Base-by-base conservation (phyloP, 1,139 yeast species). In the Yamadazyma dendronema region DNA sequence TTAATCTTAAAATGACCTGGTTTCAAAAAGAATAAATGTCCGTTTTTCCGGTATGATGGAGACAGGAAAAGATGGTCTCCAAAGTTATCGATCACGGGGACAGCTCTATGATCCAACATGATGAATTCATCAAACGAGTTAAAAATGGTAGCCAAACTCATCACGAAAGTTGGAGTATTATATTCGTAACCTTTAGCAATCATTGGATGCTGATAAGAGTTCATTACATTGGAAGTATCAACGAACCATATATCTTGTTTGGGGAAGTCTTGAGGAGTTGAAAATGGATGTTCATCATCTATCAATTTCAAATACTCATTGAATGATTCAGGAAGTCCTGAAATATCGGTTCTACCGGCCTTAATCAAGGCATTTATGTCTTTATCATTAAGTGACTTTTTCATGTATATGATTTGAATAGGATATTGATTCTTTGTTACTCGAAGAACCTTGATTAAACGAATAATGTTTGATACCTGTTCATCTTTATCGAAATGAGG, bases 91-190 rank as follows among this genome's bases (percentile, higher is more conserved):
- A 42, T 29, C 33, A 64, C 41, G 2, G 71, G 72, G 14, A 67
- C 54, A 2, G 59, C 48, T 27, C 56, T 44, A 9, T 60, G 48
- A 1, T 57, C 41, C 31, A 67, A 25, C 15, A 65, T 33, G 2
- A 64, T 44, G 9, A 50, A 51, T 26, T 67, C 67, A 37, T 56
- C 59, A 41, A 66, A 67, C 0, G 67, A 53, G 39, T 60, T 61
- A 50, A 62, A 61, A 2, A 65, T 47, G 1, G 57, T 41, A 19
- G 65, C 53, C 13, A 62, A 40, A 3, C 50, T 39, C 29, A 51
- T 43, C 11, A 51, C 33, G 34, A 61, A 56, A 17, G 51, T 52
- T 7, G 56, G 49, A 30, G 48, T 48, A 25, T 43, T 42, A 34
- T 40, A 44, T 10, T 40, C 26, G 23, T 44, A 29, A 7, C 43